These are phyloP conservation scores for Alternaria incomplexa DNA, from an alignment of 2,329 filamentous ascomycete species.

Conservation along the genomic window DNA sequence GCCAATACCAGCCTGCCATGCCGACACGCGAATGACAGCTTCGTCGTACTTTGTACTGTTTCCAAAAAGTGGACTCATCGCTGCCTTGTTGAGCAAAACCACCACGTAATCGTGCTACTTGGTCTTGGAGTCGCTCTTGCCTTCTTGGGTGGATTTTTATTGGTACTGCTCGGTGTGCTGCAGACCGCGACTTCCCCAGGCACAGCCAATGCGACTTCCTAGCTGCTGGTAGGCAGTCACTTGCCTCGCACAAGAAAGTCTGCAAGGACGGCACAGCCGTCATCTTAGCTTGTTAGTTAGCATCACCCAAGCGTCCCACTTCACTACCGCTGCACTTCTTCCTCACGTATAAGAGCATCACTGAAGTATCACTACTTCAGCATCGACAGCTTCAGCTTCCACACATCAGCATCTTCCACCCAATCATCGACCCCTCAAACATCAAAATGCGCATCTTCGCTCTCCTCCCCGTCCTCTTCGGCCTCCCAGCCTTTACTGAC, in stretches of 20 bases:
- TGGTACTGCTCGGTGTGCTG: neutral
- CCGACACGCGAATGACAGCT: slow-evolving; percentile 18
- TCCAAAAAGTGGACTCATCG: neutral
- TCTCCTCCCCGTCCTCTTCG: slow-evolving; percentile 28
- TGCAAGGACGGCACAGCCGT: neutral
- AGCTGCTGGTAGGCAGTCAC: neutral
- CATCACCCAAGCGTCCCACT: neutral
- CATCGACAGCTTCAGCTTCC: neutral
- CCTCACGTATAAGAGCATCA: neutral
- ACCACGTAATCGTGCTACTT: neutral
- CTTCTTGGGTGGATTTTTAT: neutral
- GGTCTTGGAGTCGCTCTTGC: neutral
- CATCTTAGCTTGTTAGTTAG: neutral
- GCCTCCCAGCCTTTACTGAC: slow-evolving; percentile 11
- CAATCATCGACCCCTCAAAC: neutral
- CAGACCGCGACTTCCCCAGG: neutral
- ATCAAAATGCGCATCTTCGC: slow-evolving; percentile 30
- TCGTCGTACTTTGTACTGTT: neutral
- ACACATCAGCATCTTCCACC: neutral
- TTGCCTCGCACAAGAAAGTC: neutral
- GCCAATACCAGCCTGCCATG: neutral
- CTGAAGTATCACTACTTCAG: neutral
- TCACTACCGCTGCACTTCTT: neutral
- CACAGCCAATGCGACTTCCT: neutral
- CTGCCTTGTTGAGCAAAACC: neutral